phyloP scores from a whole-genome alignment of 805 yeast genomes.

The Cyberlindnera maclurae region DNA sequence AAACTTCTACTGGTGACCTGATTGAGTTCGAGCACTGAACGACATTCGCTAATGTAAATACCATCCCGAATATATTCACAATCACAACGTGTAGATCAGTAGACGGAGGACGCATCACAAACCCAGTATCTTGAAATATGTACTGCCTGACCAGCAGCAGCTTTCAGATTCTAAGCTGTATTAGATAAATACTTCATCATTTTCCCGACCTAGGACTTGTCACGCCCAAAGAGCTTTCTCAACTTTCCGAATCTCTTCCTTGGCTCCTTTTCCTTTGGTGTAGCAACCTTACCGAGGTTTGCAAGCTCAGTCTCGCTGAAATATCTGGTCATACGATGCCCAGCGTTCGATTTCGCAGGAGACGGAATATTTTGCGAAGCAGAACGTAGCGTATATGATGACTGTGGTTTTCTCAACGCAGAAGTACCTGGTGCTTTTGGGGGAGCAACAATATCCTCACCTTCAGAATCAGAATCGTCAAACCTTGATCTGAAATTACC shows the following conservation, averaged over 20 bases:
- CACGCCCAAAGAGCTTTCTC: constrained; percentile 35
- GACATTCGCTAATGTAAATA: not conserved
- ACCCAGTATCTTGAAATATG: not conserved
- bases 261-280: constrained; percentile 18
- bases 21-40: constrained; percentile 31
- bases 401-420: constrained; percentile 21
- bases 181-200: constrained; percentile 1
- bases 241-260: constrained; percentile 27
- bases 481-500: constrained; percentile 41
- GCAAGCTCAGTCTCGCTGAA: constrained; percentile 22
- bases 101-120: too few species aligned
- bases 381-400: constrained; percentile 23
- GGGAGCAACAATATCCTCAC: constrained; percentile 25
- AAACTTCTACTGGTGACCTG: constrained; percentile 22
- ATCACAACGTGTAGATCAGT: not conserved
- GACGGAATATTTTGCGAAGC: constrained; percentile 20
- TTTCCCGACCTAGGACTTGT: constrained; percentile 1
- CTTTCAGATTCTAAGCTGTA: too few species aligned
- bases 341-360: constrained; percentile 23
- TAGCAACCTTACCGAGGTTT: constrained; percentile 4
- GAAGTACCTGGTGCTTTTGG: constrained; percentile 3
- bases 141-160: too few species aligned
- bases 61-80: not conserved
- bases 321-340: constrained; percentile 20
- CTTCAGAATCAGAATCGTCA: constrained; percentile 59